Evolutionary conservation across 1,139 yeast species (phyloP), one percentile per base, ranked within the genome.

Genomic region (Scheffersomyces stambukii): DNA sequence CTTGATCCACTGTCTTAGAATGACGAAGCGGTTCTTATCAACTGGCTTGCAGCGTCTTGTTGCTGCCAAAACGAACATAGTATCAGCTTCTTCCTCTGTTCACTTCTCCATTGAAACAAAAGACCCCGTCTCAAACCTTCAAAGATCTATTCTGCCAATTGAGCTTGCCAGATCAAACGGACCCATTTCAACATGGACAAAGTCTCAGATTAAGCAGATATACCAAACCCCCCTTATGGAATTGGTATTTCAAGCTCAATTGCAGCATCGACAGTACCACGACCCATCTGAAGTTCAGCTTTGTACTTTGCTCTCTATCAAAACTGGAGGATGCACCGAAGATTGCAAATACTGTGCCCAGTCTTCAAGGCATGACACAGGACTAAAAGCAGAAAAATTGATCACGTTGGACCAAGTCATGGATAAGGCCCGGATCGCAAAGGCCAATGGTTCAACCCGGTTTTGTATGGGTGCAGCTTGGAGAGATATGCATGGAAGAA

Each of bases 401-500:
- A 67, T 81, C 13, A 58, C 64, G 15, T 50, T 81, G 9, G 88
- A 80, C 3, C 66, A 67, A 16, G 91, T 83, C 1, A 57, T 79
- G 47, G 66, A 59, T 28, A 80, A 76, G 24, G 93, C 93, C 0
- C 57, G 56, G 27, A 68, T 67, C 30, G 91, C 93, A 5, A 78
- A 80, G 44, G 59, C 48, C 5, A 81, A 81, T 40, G 91, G 91
- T 0, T 73, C 82, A 1, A 82, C 93, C 0, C 63, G 94, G 37
- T 82, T 82, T 47, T 82, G 94, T 49, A 76, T 82, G 80, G 94
- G 93, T 24, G 86, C 91, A 8, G 94, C 93, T 1, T 83, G 91
- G 91, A 68, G 94, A 49, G 91, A 81, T 38, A 82, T 83, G 93
- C 62, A 65, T 26, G 93, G 93, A 7, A 63, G 93, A 28, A 82